phyloP scores from a whole-genome alignment of 1,284 basidiomycete genomes.

The Rhodotorula glutinis region DNA sequence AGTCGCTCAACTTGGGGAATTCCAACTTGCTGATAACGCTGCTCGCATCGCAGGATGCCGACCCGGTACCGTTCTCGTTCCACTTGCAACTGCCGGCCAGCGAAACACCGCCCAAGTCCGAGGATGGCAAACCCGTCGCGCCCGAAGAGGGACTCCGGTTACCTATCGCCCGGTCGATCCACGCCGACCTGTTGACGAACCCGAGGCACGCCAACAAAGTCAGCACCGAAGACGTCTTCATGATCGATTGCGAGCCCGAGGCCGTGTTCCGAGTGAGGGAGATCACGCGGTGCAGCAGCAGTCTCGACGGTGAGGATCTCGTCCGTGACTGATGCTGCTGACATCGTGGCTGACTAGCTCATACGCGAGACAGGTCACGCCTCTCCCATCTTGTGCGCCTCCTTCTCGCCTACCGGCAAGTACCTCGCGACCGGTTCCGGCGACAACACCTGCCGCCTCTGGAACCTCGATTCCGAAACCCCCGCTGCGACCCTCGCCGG shows the following conservation, averaged over 20 bases:
- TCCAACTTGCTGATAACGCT: not conserved
- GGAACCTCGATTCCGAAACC: conserved; percentile 91
- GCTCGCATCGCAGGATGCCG: conserved; percentile 62
- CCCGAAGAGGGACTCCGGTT: conserved; percentile 58
- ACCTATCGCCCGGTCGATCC: conserved; percentile 72
- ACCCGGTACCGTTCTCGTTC: conserved; percentile 84
- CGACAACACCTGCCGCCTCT: conserved; percentile 86
- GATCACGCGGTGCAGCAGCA: conserved; percentile 88
- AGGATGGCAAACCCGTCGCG: conserved; percentile 7
- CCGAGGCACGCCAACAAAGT: conserved; percentile 54
- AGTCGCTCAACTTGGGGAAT: not conserved
- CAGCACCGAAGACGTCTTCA: conserved; percentile 76
- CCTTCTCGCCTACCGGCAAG: conserved; percentile 88
- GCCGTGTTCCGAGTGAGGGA: conserved; percentile 92
- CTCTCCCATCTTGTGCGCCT: conserved; percentile 89
- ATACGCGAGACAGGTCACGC: conserved; percentile 63
- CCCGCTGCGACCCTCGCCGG: conserved; percentile 84
- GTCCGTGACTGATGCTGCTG: not conserved
- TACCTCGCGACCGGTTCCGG: conserved; percentile 92
- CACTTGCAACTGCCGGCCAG: conserved; percentile 62
- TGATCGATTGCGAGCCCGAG: conserved; percentile 86
- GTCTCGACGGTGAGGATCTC: conserved; percentile 64
- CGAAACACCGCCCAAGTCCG: not conserved
- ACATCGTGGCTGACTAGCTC: not conserved
- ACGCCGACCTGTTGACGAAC: conserved; percentile 64